Evolutionary conservation across 2,329 filamentous ascomycete species (phyloP), one percentile per base, ranked within the genome.

Genomic region (Scedosporium apiospermum): DNA sequence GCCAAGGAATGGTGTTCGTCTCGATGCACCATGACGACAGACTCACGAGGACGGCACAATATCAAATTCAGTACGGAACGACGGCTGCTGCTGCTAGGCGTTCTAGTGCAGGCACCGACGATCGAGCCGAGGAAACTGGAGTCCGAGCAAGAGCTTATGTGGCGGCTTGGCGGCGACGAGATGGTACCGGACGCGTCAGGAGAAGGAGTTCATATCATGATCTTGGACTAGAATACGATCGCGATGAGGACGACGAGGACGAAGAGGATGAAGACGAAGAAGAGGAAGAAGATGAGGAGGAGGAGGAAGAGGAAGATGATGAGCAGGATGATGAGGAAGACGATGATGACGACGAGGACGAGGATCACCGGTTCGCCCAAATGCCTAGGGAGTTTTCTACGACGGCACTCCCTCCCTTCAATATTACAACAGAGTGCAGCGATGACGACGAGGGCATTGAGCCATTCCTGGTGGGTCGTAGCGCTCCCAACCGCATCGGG

Each of bases 1-100:
- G 93, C 74, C 90, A 96, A 80, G 93, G 95, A 55, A 88, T 97
- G 82, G 84, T 98, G 1, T 97, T 97, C 70, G 82, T 98, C 30
- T 85, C 90, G 57, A 96, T 97, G 93, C 83, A 86, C 49, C 84
- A 87, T 44, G 87, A 96, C 67, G 88, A 95, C 64, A 77, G 95
- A 1, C 76, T 95, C 53, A 83, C 80, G 21, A 82, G 88, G 63
- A 95, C 91, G 10, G 83, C 88, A 6, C 82, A 86, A 64, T 93
- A 93, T 71, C 85, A 90, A 67, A 87, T 93, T 27, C 84, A 88
- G 67, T 91, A 89, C 68, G 73, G 77, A 18, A 69, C 61, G 63
- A 69, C 65, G 14, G 53, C 58, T 53, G 10, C 18, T 21, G 65
- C 65, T 46, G 65, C 65, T 41, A 67, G 65, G 57, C 65, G 60